Conservation (phyloP, 1,139 yeast species). For the Saccharomyces hybrid region DNA sequence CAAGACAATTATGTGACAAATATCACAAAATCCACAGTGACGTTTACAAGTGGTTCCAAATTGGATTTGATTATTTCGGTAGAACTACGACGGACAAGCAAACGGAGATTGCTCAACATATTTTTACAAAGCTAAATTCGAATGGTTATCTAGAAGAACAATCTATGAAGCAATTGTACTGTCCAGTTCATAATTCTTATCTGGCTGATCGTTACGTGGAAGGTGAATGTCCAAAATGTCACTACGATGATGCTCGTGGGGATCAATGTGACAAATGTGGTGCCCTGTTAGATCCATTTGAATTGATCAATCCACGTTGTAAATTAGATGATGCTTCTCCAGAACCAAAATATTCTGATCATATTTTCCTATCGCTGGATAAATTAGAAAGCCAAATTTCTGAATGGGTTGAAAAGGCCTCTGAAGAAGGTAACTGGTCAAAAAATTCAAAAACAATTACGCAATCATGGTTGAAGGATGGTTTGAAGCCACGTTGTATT, state of each 20-base stretch:
- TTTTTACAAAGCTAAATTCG: conserved; percentile 64
- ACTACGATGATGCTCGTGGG: conserved; percentile 94
- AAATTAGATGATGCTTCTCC: conserved; percentile 83
- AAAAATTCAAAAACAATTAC: conserved; percentile 84
- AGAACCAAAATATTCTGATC: conserved; percentile 71
- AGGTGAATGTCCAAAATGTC: conserved; percentile 95
- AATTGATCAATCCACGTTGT: conserved; percentile 89
- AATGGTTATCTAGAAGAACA: conserved; percentile 81
- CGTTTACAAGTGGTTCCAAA: conserved; percentile 94
- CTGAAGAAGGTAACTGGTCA: conserved; percentile 79
- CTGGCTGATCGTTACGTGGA: conserved; percentile 96
- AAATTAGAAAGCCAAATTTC: conserved; percentile 70
- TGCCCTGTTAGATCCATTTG: conserved; percentile 78
- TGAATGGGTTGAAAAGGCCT: conserved; percentile 64
- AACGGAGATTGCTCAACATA: conserved; percentile 93
- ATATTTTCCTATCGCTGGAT: conserved; percentile 74
- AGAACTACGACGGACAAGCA: conserved; percentile 90
- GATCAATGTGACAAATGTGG: conserved; percentile 99
- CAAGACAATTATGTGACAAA: conserved; percentile 82
- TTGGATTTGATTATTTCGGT: conserved; percentile 91
- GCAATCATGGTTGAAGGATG: conserved; percentile 87
- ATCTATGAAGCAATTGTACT: conserved; percentile 81
- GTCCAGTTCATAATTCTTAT: conserved; percentile 83
- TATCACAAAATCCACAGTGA: conserved; percentile 80
- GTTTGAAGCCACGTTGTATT: conserved; percentile 88